These are phyloP conservation scores for Parietichytrium sp. DNA, from an alignment of 108 stramenopile genomes.

Conservation along the genomic window DNA sequence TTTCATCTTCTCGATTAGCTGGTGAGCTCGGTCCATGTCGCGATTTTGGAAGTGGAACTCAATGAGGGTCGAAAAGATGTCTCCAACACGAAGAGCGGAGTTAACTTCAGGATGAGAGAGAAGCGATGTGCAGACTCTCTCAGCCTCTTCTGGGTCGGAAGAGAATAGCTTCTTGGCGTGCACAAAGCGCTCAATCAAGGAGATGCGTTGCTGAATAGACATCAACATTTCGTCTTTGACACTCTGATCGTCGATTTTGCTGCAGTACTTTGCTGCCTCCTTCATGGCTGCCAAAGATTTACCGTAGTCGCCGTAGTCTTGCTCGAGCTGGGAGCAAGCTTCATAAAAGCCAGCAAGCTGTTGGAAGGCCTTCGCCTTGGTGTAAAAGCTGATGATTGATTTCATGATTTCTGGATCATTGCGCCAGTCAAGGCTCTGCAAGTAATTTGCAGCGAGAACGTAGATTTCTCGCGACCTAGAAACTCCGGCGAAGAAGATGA, in stretches of 20 bases:
- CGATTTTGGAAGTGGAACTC: slow-evolving; percentile 49
- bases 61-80: slow-evolving; percentile 66
- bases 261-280: slow-evolving; percentile 59
- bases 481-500: slow-evolving; percentile 66
- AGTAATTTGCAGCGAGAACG: slow-evolving; percentile 70
- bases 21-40: slow-evolving; percentile 43
- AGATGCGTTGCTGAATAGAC: slow-evolving; percentile 10
- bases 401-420: slow-evolving; percentile 63
- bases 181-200: slow-evolving; percentile 40
- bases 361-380: slow-evolving; percentile 64
- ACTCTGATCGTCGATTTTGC: slow-evolving; percentile 37
- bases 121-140: slow-evolving; percentile 54
- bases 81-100: slow-evolving; percentile 62
- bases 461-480: slow-evolving; percentile 64
- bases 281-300: slow-evolving; percentile 65
- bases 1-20: slow-evolving; percentile 50
- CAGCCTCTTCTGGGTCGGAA: slow-evolving; percentile 48
- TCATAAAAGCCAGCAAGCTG: slow-evolving; percentile 68
- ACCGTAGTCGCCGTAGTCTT: slow-evolving; percentile 68
- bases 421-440: slow-evolving; percentile 66
- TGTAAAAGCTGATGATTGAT: slow-evolving; percentile 67
- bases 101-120: slow-evolving; percentile 45
- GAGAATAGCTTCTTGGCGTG: slow-evolving; percentile 33
- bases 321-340: slow-evolving; percentile 66
- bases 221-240: neutral